Conservation (phyloP, 768 basidiomycete species). For the Suillus spraguei region DNA sequence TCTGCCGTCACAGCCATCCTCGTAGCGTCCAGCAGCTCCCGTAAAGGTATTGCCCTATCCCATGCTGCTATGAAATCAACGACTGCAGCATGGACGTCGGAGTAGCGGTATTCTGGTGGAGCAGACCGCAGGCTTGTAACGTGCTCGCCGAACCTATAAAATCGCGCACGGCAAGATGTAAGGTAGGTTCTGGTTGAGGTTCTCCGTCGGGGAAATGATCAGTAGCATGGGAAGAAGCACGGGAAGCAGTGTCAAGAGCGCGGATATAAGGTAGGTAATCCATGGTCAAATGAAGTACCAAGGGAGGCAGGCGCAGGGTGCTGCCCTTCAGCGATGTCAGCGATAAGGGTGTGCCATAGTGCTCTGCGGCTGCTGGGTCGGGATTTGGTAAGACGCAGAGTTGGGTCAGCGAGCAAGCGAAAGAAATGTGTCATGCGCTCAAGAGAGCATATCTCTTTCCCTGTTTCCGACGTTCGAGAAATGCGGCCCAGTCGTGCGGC, state of each 20-base stretch:
- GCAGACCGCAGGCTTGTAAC: not conserved
- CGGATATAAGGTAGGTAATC: not conserved
- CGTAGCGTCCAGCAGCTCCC: not conserved
- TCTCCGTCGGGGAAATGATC: not conserved
- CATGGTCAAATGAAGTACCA: not conserved
- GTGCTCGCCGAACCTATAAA: not conserved
- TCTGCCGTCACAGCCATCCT: not conserved
- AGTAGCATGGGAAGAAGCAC: not conserved
- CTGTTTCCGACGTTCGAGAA: not conserved
- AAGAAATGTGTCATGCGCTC: constrained; percentile 1
- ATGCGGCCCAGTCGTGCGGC: not conserved
- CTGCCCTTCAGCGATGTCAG: not conserved
- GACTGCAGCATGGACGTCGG: not conserved
- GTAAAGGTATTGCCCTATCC: not conserved
- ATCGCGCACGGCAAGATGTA: not conserved
- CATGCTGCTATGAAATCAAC: not conserved
- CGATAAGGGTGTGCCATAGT: not conserved
- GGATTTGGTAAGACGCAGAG: not conserved
- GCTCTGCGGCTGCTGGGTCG: not conserved
- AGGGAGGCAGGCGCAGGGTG: not conserved
- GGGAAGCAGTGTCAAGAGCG: not conserved
- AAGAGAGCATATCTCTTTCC: not conserved
- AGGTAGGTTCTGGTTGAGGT: not conserved
- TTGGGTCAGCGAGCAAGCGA: not conserved
- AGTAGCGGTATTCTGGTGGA: not conserved